These are phyloP conservation scores for Mycocentrospora acerina DNA, from an alignment of 2,329 filamentous ascomycete genomes.

Conservation along the genomic window DNA sequence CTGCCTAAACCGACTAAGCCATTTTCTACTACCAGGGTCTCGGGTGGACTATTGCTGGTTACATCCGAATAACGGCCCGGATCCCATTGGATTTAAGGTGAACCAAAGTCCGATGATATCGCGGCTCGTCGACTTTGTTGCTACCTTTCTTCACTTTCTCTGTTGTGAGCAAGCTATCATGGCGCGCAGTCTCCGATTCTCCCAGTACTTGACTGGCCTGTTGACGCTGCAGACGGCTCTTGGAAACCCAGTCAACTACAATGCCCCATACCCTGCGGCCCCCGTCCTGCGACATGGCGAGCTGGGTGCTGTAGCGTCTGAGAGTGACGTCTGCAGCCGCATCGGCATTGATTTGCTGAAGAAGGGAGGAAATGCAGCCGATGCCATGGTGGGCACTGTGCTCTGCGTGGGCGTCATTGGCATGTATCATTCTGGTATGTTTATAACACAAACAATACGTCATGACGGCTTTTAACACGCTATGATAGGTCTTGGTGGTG, in stretches of 20 bases:
- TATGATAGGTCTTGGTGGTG: conserved; percentile 76
- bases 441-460: too few relatives aligned
- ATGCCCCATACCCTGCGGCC: conserved; percentile 5
- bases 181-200: conserved; percentile 19
- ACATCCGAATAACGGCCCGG: conserved; percentile 1
- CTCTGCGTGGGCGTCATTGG: conserved; percentile 52
- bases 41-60: too few relatives aligned
- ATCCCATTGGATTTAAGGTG: conserved; percentile 10
- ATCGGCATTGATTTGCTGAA: conserved; percentile 51
- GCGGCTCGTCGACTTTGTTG: conserved; percentile 9
- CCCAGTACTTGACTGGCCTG: conserved; percentile 24
- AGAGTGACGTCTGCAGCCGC: conserved; percentile 47
- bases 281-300: conserved; percentile 23
- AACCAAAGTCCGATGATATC: conserved; percentile 8
- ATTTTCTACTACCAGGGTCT: neutral
- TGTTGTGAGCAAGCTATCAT: conserved; percentile 16
- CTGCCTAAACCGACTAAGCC: conserved; percentile 10
- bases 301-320: conserved; percentile 50
- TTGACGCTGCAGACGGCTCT: conserved; percentile 31
- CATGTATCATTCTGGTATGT: conserved; percentile 48
- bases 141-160: conserved; percentile 8
- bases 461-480: too few relatives aligned
- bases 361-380: conserved; percentile 54
- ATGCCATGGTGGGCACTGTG: conserved; percentile 51
- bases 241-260: conserved; percentile 23